Evolutionary conservation across 371 early-diverging fungal genomes (phyloP).

Genomic region (Nosema muscidifuracis): DNA sequence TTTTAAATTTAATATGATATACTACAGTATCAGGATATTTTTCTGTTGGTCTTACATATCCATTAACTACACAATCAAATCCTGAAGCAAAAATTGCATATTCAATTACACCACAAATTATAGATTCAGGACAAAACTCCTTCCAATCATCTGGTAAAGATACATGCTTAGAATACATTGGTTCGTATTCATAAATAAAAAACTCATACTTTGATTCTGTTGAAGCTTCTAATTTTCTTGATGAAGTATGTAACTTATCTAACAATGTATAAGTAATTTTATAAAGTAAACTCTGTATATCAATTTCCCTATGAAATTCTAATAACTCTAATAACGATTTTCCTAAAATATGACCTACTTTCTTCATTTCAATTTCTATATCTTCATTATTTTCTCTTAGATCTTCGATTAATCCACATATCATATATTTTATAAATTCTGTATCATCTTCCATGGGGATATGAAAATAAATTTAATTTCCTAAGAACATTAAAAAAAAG

Average conservation of each 20-base stretch:
- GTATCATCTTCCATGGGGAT: slow-evolving; percentile 23
- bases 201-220: not conserved
- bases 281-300: slow-evolving; percentile 34
- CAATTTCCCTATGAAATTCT: slow-evolving; percentile 37
- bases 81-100: slow-evolving; percentile 26
- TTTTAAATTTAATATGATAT: slow-evolving; percentile 16
- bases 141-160: slow-evolving; percentile 18
- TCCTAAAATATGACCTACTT: slow-evolving; percentile 30
- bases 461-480: not conserved
- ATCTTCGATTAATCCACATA: slow-evolving; percentile 29
- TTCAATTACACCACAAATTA: slow-evolving; percentile 39
- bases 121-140: slow-evolving; percentile 33
- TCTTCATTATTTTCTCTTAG: slow-evolving; percentile 17
- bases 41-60: slow-evolving; percentile 23
- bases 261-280: slow-evolving; percentile 40
- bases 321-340: slow-evolving; percentile 11
- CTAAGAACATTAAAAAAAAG: no score
- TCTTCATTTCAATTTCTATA: slow-evolving; percentile 27
- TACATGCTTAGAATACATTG: slow-evolving; percentile 12
- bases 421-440: slow-evolving; percentile 10
- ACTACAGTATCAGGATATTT: slow-evolving; percentile 27
- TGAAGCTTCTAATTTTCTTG: slow-evolving; percentile 25
- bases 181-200: slow-evolving; percentile 26
- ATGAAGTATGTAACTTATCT: slow-evolving; percentile 15
- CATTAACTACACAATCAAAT: slow-evolving; percentile 31